phyloP scores from a whole-genome alignment of 1,284 basidiomycete species.

The Schizopora paradoxa region DNA sequence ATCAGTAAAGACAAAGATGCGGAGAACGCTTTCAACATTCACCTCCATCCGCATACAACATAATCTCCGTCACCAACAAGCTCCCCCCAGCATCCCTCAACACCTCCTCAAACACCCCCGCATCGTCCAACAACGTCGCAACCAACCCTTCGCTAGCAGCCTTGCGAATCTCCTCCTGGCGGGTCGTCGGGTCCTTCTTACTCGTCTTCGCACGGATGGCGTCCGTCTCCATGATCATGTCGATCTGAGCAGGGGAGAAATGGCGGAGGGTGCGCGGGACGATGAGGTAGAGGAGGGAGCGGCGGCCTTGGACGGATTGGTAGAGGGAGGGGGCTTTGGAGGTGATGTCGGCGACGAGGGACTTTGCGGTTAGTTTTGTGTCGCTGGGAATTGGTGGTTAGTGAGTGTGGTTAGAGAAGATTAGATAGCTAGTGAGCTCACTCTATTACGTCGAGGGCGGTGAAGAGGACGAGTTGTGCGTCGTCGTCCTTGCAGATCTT shows the following conservation, averaged over 20 bases:
- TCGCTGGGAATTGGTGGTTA: conserved; percentile 45
- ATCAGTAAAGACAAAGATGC: conserved; percentile 2
- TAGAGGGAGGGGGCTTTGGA: conserved; percentile 50
- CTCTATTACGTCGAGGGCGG: conserved; percentile 84
- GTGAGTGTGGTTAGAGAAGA: conserved; percentile 6
- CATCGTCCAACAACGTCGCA: conserved; percentile 57
- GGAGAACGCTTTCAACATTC: conserved; percentile 25
- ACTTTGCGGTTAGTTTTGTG: conserved; percentile 81
- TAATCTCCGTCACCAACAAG: conserved; percentile 70
- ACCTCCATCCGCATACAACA: conserved; percentile 82
- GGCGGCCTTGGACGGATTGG: conserved; percentile 59
- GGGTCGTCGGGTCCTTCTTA: conserved; percentile 65
- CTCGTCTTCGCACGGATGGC: conserved; percentile 58
- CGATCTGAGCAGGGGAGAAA: conserved; percentile 76
- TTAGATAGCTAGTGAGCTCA: conserved; percentile 31
- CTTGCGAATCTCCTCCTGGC: conserved; percentile 63
- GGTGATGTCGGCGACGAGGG: conserved; percentile 62
- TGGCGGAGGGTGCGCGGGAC: conserved; percentile 73
- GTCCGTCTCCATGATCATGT: conserved; percentile 66
- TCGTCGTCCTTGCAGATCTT: conserved; percentile 83
- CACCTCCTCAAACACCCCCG: conserved; percentile 41
- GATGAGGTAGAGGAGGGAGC: conserved; percentile 76
- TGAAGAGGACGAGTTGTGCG: conserved; percentile 83
- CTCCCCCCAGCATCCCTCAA: conserved; percentile 74
- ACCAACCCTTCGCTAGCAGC: conserved; percentile 70